Evolutionary conservation across 768 basidiomycete genomes (phyloP), one percentile per base, ranked within the genome.

Genomic region (Pleurotus pulmonarius): DNA sequence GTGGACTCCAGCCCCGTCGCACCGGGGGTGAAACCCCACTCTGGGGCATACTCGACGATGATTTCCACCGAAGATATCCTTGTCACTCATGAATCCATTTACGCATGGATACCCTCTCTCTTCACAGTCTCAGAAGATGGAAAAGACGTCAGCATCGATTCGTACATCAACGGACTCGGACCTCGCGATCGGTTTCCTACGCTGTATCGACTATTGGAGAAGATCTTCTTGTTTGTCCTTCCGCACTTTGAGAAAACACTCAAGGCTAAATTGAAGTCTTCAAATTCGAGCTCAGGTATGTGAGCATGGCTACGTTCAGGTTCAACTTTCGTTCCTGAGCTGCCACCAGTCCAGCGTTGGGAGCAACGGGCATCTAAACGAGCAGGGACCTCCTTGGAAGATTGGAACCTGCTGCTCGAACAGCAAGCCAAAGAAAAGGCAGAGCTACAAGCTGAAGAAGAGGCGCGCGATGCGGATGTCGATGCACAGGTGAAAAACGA

Each of bases 151-250:
- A 49, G 37, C 16, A 62, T 62, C 41, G 34, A 58, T 9, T 55
- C 56, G 5, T 62, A 62, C 52, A 62, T 62, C 48, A 62, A 62
- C 38, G 60, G 60, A 11, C 34, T 60, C 13, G 60, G 59, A 5
- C 53, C 60, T 9, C 46, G 60, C n/a, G 61, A 58, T 24, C 20
- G 48, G 25, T 54, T 41, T 46, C 59, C 55, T 9, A 46, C 26
- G 38, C 52, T 61, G 8, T 61, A 57, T 48, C 41, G 59, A 15
- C 25, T 61, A 24, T 51, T 61, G 12, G 60, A 61, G 25, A 59
- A 60, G 41, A 46, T 48, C 22, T 61, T 61, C 29, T 25, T 59
- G 15, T 29, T 59, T 37, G 49, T 41, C 4, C 34, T 61, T 12
- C 60, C 60, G 6, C 58, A 60, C 16, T 54, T 61, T 12, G 56